Evolutionary conservation across 495 filamentous ascomycete genomes (phyloP).

Genomic region (Glarea lozoyensis): DNA sequence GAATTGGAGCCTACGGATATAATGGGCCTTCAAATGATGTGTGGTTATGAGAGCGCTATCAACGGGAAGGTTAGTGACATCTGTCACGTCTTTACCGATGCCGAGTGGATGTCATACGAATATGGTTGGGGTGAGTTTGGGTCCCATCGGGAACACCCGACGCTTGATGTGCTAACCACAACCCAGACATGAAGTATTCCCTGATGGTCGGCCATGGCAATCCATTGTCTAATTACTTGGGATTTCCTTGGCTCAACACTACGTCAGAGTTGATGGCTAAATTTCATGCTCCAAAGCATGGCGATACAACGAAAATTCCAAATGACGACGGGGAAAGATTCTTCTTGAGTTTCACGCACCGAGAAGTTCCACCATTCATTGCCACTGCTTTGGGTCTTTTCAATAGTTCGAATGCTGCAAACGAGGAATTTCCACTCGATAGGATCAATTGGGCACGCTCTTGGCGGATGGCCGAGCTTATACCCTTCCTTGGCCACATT

Average conservation of each 20-base stretch:
- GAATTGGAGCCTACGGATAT: constrained; percentile 12
- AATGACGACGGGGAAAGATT: constrained; percentile 15
- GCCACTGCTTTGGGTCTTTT: constrained; percentile 14
- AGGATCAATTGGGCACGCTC: constrained; percentile 13
- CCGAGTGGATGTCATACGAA: constrained; percentile 19
- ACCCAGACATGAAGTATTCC: constrained; percentile 17
- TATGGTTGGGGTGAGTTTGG: constrained; percentile 17
- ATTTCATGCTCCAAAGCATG: constrained; percentile 7
- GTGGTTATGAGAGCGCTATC: constrained; percentile 17
- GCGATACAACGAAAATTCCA: neutral
- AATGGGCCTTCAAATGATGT: constrained; percentile 15
- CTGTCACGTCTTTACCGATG: constrained; percentile 16
- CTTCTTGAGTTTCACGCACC: constrained; percentile 17
- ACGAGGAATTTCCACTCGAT: constrained; percentile 15
- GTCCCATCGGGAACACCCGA: no score
- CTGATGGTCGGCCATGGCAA: constrained; percentile 18
- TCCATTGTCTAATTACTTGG: constrained; percentile 13
- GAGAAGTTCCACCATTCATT: constrained; percentile 17
- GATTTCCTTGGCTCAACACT: constrained; percentile 17
- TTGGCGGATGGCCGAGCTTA: constrained; percentile 16
- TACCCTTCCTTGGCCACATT: constrained; percentile 16
- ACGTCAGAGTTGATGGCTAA: constrained; percentile 10
- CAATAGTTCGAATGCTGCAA: constrained; percentile 16
- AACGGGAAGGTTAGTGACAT: constrained; percentile 10
- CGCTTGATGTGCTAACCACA: no score